A percentile compares a stretch with the other conserved stretches of the same genome.
Evolutionary conservation across 805 yeast genomes (phyloP).

Genomic region (Hanseniaspora jakobsenii): DNA sequence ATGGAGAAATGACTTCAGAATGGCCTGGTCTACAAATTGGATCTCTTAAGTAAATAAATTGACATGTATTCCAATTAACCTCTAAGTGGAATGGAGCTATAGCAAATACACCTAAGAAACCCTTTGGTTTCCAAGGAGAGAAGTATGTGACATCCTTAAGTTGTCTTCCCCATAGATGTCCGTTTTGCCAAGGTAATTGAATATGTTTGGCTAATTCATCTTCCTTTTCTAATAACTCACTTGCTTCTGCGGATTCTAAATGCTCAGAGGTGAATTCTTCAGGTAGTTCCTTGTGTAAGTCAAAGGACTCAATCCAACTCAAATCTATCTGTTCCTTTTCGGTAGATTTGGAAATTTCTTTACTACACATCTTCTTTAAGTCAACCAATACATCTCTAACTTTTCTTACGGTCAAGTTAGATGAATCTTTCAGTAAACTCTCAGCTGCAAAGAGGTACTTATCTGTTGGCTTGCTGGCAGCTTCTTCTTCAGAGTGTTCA

Average conservation of each 20-base stretch:
- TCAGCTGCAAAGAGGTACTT: constrained; percentile 7
- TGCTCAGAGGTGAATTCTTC: constrained; percentile 1
- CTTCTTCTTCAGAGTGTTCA: constrained; percentile 17
- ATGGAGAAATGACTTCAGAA: constrained; percentile 89
- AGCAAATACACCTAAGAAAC: constrained; percentile 84
- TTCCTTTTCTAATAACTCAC: constrained; percentile 40
- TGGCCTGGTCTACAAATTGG: constrained; percentile 96
- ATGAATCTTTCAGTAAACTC: constrained; percentile 12
- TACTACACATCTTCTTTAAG: constrained; percentile 25
- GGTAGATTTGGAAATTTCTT: constrained; percentile 23
- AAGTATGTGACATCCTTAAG: constrained; percentile 72
- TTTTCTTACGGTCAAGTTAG: constrained; percentile 22
- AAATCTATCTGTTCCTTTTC: constrained; percentile 21
- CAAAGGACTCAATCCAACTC: constrained; percentile 39
- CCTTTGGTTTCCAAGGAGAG: constrained; percentile 95
- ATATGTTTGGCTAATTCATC: constrained; percentile 35
- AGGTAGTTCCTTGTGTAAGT: constrained; percentile 30
- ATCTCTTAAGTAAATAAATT: constrained; percentile 90
- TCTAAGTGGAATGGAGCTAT: constrained; percentile 86
- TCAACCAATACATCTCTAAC: constrained; percentile 21
- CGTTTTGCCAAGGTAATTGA: constrained; percentile 68
- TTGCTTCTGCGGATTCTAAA: constrained; percentile 28
- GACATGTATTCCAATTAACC: constrained; percentile 80
- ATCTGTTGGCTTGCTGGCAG: constrained; percentile 19
- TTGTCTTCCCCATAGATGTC: constrained; percentile 62